phyloP scores from a whole-genome alignment of 2,329 filamentous ascomycete species.

The Diaporthe ilicicola region DNA sequence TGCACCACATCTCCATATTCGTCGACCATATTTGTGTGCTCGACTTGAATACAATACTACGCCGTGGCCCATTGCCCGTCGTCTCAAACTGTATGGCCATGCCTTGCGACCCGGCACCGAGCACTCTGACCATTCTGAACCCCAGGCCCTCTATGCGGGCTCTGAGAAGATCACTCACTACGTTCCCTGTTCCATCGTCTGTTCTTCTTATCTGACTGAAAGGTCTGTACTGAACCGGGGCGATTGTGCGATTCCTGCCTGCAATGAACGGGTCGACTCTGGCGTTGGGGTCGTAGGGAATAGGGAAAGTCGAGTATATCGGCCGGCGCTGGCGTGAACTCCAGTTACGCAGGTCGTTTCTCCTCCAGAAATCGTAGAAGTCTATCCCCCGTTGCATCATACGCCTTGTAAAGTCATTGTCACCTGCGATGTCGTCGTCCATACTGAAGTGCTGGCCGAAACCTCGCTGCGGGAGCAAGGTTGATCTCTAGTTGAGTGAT shows the following conservation, averaged over 20 bases:
- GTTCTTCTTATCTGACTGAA: background rate
- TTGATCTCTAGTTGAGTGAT: too few species aligned
- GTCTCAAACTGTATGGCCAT: background rate
- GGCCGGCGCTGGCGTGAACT: background rate
- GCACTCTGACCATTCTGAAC: background rate
- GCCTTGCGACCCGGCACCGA: slow-evolving; percentile 14
- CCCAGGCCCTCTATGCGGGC: background rate
- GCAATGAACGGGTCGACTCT: background rate
- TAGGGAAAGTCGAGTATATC: background rate
- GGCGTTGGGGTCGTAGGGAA: background rate
- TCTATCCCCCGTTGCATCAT: background rate
- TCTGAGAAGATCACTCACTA: background rate
- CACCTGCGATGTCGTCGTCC: background rate
- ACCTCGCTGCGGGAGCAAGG: background rate
- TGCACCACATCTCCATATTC: background rate
- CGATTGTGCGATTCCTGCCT: background rate
- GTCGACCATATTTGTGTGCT: background rate
- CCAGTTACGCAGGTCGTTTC: background rate
- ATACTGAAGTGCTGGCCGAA: background rate
- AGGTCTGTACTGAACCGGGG: background rate
- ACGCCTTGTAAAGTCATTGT: too few species aligned
- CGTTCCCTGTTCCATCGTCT: background rate
- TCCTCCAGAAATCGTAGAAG: background rate
- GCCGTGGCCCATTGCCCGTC: background rate
- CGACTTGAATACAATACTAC: background rate